Base-by-base conservation (phyloP, 2,329 filamentous ascomycete species). In the Cladosporium sp. region DNA sequence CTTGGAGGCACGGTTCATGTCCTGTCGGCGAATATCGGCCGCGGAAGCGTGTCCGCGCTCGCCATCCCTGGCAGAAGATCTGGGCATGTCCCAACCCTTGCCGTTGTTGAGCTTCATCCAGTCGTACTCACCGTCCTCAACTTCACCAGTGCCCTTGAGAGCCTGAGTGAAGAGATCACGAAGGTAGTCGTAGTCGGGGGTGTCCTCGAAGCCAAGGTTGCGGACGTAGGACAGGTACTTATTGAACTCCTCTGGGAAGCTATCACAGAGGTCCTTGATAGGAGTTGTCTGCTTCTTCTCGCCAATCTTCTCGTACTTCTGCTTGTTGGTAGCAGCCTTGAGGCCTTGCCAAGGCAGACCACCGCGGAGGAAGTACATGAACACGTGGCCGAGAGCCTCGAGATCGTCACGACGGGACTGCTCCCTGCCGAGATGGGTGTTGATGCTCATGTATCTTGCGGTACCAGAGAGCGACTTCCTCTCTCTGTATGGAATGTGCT, bases 271-370 rank as follows among this genome's bases (percentile, higher is more conserved):
- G 74, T 99, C 95, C 83, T 97, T 97, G 82, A 99, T 96, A 5
- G 88, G 87, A 26, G 95, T 98, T 0, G 94, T 97, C 83, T 98
- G 95, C 84, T 99, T 99, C 90, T 99, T 98, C 85, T 99, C 94
- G 55, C 95, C 95, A 80, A 99, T 99, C 86, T 98, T 98, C 82
- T 99, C 95, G 78, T 99, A 99, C 83, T 99, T 99, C 78, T 99
- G 95, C 87, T 99, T 89, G 80, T 89, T 89, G 65, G 87, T 89
- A 18, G 87, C 87, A 72, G 87, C 87, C 78, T 89, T 89, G 66
- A 89, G 78, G 64, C 87, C 87, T 76, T 89, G 87, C 87, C 87
- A 89, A 64, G 87, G 87, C 61, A 89, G 81, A 65, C 87, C 87
- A 52, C 87, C 87, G 67, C 87, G 79, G 57, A 89, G 79, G 78